Evolutionary conservation across 83 land plant genomes (phyloP), one percentile per base, ranked within the genome.

Genomic region (Picea abies): DNA sequence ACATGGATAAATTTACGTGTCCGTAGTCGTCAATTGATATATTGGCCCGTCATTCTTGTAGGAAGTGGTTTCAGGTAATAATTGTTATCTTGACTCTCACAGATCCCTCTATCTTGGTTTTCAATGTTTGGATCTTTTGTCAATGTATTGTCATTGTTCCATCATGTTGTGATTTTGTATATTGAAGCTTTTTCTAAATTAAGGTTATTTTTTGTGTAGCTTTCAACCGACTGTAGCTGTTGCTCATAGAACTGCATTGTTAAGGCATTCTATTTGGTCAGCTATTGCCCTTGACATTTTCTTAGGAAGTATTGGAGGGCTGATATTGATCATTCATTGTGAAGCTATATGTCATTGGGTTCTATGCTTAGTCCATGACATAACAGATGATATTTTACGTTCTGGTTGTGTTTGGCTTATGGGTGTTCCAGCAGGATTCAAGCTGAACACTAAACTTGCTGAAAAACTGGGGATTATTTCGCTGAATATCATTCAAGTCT

Each of bases 391-490:
- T 63, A 77, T 94, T 32, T 84, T 97, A 85, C 98, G 99, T 10
- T 89, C 97, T 58, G 98, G 99, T 70, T 96, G 94, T 90, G 94
- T 93, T 47, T 97, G 99, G 99, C 84, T 97, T 81, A 97, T 97
- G 98, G 99, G 97, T 75, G 98, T 90, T 35, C 99, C 99, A 32
- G 99, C 99, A 44, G 99, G 99, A 32, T 97, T 97, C 83, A 97
- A 97, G 84, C 87, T 97, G 39, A 97, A 97, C 76, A 96, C 90
- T 20, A 96, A 97, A 80, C 88, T 97, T 76, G 98, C 99, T 5
- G 87, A 83, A 66, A 72, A 86, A 70, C 84, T 97, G 84, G 98
- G 99, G 76, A 90, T 91, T 78, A 81, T 93, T 20, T 91, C 96
- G 67, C 89, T 97, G 26, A 96, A 93, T 90, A 89, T 91, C 17